Conservation (phyloP, 352 stramenopile species). For the Pythium biforme region DNA sequence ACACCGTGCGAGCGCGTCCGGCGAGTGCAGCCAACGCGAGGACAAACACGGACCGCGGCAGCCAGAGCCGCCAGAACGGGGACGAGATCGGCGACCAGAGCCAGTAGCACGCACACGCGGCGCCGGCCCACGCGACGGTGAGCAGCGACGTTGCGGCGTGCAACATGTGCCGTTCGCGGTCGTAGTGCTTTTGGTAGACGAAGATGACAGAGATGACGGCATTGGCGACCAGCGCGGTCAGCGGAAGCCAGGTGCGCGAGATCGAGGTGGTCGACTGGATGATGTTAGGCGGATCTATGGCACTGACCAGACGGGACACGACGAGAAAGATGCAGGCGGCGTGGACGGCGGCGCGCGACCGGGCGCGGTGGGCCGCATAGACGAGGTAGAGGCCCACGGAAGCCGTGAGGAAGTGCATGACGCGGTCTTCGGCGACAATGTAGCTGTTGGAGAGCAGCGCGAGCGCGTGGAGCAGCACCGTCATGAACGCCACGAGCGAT, state of each 20-base stretch:
- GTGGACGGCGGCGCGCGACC: background rate
- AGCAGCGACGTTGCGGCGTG: background rate
- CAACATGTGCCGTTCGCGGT: no score
- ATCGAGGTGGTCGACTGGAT: conserved; percentile 51
- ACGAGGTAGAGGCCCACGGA: conserved; percentile 54
- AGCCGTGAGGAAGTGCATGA: conserved; percentile 68
- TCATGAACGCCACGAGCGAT: conserved; percentile 31
- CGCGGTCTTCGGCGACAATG: conserved; percentile 70
- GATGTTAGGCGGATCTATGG: conserved; percentile 63
- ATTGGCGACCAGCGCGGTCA: conserved; percentile 28
- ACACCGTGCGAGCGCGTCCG: conserved; percentile 9
- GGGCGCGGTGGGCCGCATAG: conserved; percentile 21
- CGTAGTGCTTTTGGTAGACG: background rate
- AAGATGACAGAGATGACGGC: conserved; percentile 19
- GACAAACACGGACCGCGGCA: conserved; percentile 58
- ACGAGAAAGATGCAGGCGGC: conserved; percentile 38
- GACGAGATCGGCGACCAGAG: conserved; percentile 34
- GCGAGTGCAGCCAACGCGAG: conserved; percentile 20
- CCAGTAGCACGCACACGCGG: conserved; percentile 52
- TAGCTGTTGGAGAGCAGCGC: conserved; percentile 85
- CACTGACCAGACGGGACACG: conserved; percentile 41
- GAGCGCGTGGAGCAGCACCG: conserved; percentile 62
- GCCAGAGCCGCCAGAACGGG: conserved; percentile 47
- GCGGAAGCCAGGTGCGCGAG: conserved; percentile 30
- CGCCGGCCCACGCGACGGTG: background rate